Percentiles rank a stretch among this genome's conserved stretches.
Evolutionary conservation across 768 basidiomycete species (phyloP).

Genomic region (Mycena galopus): DNA sequence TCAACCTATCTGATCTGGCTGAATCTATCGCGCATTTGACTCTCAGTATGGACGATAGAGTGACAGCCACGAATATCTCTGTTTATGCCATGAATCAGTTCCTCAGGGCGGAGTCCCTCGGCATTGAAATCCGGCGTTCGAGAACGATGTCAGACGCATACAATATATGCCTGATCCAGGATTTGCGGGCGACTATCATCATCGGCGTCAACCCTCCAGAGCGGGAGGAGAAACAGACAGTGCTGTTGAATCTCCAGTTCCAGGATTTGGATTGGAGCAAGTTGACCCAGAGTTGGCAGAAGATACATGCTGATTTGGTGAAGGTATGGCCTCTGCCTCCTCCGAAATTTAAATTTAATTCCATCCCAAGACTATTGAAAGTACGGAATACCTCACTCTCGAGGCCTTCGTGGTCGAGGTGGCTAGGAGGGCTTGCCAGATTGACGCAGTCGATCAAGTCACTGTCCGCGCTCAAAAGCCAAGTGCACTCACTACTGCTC

Average conservation of each 20-base stretch:
- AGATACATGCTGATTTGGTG: slow-evolving; percentile 50
- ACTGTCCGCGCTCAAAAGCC: slow-evolving; percentile 76
- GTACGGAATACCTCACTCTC: slow-evolving; percentile 70
- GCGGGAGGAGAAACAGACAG: slow-evolving; percentile 71
- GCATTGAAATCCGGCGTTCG: slow-evolving; percentile 22
- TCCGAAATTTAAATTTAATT: neutral
- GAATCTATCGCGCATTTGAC: slow-evolving; percentile 48
- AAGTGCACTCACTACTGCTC: slow-evolving; percentile 76
- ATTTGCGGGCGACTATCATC: slow-evolving; percentile 65
- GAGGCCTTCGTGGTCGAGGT: slow-evolving; percentile 69
- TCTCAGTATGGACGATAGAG: slow-evolving; percentile 11
- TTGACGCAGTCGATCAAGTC: slow-evolving; percentile 49
- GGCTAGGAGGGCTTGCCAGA: slow-evolving; percentile 53
- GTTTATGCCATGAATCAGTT: slow-evolving; percentile 26
- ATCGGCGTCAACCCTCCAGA: slow-evolving; percentile 83
- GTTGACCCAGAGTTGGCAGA: slow-evolving; percentile 10
- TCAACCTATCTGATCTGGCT: slow-evolving; percentile 48
- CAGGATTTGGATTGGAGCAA: slow-evolving; percentile 43
- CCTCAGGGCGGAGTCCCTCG: slow-evolving; percentile 21
- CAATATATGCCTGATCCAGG: slow-evolving; percentile 47
- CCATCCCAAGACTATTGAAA: slow-evolving; percentile 47
- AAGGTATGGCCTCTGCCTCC: slow-evolving; percentile 40
- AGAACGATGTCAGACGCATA: neutral
- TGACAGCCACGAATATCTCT: neutral
- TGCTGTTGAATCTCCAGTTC: slow-evolving; percentile 67